Conservation (phyloP, 176 grass and related monocot genomes). For the Oryza glaberrima region DNA sequence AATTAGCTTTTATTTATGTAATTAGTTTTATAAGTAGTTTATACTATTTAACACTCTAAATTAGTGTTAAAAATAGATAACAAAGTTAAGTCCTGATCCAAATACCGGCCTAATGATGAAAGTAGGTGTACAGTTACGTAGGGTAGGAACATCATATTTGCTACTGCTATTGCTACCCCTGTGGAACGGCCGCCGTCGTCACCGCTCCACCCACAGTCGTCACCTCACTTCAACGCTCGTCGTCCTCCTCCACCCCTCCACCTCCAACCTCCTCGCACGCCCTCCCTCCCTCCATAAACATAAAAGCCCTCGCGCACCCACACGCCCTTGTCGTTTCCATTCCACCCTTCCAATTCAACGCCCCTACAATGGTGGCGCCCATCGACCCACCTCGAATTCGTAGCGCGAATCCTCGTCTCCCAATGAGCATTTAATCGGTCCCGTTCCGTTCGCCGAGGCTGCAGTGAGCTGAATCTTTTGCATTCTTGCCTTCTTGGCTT, state of each 20-base stretch:
- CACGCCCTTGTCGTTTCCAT: conserved; percentile 15
- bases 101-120: background rate
- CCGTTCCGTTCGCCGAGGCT: background rate
- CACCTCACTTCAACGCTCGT: background rate
- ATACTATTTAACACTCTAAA: too few relatives aligned
- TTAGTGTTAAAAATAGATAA: too few relatives aligned
- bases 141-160: background rate
- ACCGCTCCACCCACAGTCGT: background rate
- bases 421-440: background rate
- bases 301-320: conserved; percentile 32
- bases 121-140: background rate
- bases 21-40: too few relatives aligned
- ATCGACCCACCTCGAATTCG: background rate
- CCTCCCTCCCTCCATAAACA: conserved; percentile 18
- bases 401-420: background rate
- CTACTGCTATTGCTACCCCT: background rate
- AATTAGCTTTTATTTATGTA: too few relatives aligned
- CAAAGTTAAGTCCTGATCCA: too few relatives aligned
- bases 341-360: conserved; percentile 15
- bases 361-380: background rate
- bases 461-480: background rate
- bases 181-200: background rate
- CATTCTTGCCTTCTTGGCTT: too few relatives aligned
- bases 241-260: background rate
- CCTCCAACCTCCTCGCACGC: conserved; percentile 2